Conservation (phyloP, 768 basidiomycete species). For the Paxillus involutus region DNA sequence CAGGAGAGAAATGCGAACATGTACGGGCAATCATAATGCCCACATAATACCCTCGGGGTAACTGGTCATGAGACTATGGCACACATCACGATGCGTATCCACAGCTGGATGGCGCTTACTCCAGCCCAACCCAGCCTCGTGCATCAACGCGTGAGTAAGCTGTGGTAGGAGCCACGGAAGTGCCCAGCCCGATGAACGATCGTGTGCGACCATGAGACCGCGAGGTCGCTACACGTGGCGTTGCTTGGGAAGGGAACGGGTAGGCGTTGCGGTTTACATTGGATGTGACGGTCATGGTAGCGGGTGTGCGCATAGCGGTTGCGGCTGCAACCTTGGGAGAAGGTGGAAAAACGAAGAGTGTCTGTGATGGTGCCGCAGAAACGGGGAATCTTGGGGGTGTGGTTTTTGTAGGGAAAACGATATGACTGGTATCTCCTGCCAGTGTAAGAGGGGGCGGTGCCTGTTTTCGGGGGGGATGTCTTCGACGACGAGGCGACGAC, state of each 20-base stretch:
- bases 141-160: conserved; percentile 84
- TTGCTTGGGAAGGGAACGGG: conserved; percentile 59
- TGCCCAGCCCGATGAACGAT: conserved; percentile 72
- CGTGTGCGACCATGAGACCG: conserved; percentile 63
- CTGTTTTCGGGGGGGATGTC: conserved; percentile 56
- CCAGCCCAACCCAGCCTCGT: conserved; percentile 71
- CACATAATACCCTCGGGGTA: conserved; percentile 9
- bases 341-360: conserved; percentile 84
- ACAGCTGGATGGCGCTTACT: conserved; percentile 22
- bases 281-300: conserved; percentile 80
- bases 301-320: conserved; percentile 62
- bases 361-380: conserved; percentile 67
- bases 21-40: conserved; percentile 14
- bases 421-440: conserved; percentile 25
- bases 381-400: conserved; percentile 23
- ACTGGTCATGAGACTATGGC: conserved; percentile 8
- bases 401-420: conserved; percentile 26
- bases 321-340: conserved; percentile 53
- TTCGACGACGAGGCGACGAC: conserved; percentile 37
- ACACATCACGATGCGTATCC: conserved; percentile 7
- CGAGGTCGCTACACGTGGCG: conserved; percentile 71
- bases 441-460: conserved; percentile 59
- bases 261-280: conserved; percentile 43
- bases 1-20: conserved; percentile 19
- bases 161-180: conserved; percentile 72